Base-by-base conservation (phyloP, 768 basidiomycete genomes). In the Tylopilus vinaceipallidus region DNA sequence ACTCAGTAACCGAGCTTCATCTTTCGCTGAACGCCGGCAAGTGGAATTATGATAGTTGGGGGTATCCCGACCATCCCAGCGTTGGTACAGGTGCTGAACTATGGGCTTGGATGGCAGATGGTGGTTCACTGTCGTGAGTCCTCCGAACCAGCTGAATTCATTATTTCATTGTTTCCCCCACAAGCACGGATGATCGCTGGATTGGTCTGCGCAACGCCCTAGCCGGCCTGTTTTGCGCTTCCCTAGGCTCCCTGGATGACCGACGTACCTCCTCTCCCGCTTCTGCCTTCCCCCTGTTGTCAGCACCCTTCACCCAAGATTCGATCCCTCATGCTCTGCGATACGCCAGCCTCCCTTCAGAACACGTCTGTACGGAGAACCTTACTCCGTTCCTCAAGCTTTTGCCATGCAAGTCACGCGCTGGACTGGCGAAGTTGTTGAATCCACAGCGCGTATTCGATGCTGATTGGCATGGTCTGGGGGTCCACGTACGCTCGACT, bases 341-440 rank as follows among this genome's bases (percentile, higher is more conserved):
- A 51, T 86, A 94, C 58, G 90, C 88, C 2, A 80, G 81, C 8
- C 77, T 88, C 17, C 87, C 88, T 7, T 89, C 85, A 3, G 91
- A 95, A 63, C 76, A 85, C 57, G 88, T 98, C n/a, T 99, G 95
- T 64, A 98, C 95, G 5, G 97, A 98, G 64, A 98, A 98, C 61
- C 73, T 98, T 9, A 98, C 95, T 0, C 95, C 97, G 0, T 97
- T 98, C 71, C 77, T 98, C 50, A 93, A 95, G 64, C 82, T 98
- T 10, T 73, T 98, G 2, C 97, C 97, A 0, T 98, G 95, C 75
- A 91, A 97, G 62, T 83, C 89, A 6, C 72, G 78, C 17, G 91
- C 94, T 0, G 95, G 97, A 12, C 76, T 98, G 19, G 89, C 92
- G 0, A 74, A 70, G 14, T 75, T 98, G 20, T 73, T 98, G 37